These are phyloP conservation scores for Eimeria sp. DNA, from an alignment of 169 alveolate species.

Conservation along the genomic window DNA sequence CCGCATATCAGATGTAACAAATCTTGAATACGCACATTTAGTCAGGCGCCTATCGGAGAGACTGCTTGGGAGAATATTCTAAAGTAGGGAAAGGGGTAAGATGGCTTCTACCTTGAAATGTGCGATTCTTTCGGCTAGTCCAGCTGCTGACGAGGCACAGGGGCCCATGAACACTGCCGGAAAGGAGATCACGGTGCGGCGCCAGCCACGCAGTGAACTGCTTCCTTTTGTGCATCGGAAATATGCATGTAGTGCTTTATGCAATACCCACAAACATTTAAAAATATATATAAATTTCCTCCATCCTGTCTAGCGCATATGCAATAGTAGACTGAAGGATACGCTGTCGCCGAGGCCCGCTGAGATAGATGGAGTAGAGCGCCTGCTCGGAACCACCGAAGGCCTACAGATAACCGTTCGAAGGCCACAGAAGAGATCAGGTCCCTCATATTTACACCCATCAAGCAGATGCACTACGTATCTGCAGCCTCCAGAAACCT, in stretches of 20 bases:
- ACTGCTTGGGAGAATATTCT: not conserved
- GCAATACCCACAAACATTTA: not conserved
- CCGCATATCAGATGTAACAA: not conserved
- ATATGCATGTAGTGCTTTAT: not conserved
- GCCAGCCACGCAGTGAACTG: not conserved
- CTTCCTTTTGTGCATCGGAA: too few species aligned
- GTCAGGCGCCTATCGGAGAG: not conserved
- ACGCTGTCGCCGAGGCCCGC: not conserved
- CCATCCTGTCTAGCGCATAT: not conserved
- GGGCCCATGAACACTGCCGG: not conserved
- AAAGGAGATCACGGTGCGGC: not conserved
- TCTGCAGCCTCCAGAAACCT: not conserved
- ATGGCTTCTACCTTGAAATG: not conserved
- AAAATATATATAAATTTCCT: not conserved
- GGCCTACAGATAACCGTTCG: not conserved
- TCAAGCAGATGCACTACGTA: not conserved
- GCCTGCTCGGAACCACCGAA: not conserved
- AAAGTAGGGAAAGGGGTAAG: not conserved
- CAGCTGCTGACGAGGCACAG: not conserved
- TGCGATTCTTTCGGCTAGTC: not conserved
- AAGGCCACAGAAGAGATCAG: not conserved
- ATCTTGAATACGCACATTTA: too few species aligned
- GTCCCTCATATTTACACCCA: not conserved
- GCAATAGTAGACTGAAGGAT: not conserved
- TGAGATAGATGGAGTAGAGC: not conserved